A percentile compares a stretch with the other conserved stretches of the same genome.
phyloP scores from a whole-genome alignment of 139 green algal species.

The Eudorina sp. region DNA sequence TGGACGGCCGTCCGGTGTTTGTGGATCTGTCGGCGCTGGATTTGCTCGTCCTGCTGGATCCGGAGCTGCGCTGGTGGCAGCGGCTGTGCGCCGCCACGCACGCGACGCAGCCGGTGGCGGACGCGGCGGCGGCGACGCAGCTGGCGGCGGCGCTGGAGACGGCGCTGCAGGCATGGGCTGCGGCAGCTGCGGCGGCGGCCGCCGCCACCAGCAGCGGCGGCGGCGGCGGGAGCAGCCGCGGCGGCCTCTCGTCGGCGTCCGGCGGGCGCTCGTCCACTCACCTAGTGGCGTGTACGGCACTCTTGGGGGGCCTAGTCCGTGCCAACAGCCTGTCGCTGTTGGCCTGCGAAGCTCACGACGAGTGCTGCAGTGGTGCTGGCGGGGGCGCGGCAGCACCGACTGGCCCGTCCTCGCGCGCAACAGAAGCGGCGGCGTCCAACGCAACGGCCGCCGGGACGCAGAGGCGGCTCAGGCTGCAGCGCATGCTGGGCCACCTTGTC shows the following conservation, averaged over 20 bases:
- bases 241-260: background rate
- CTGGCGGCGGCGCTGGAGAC: conserved; percentile 25
- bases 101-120: conserved; percentile 16
- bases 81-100: conserved; percentile 27
- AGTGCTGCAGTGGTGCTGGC: too few relatives aligned
- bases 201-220: background rate
- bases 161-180: background rate
- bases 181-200: background rate
- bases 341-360: too few relatives aligned
- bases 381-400: too few relatives aligned
- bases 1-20: background rate
- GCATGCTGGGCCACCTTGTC: conserved; percentile 7
- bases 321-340: conserved; percentile 9
- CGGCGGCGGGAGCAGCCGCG: background rate
- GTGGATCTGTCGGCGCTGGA: conserved; percentile 8
- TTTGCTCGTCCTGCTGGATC: conserved; percentile 14
- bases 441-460: background rate
- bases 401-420: too few relatives aligned
- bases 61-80: conserved; percentile 47
- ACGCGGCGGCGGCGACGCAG: background rate
- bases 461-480: background rate
- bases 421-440: background rate
- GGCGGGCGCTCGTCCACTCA: conserved; percentile 8
- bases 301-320: conserved; percentile 8
- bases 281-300: conserved; percentile 20